phyloP scores from a whole-genome alignment of 305 asterid species.

The Solanum hybrid region DNA sequence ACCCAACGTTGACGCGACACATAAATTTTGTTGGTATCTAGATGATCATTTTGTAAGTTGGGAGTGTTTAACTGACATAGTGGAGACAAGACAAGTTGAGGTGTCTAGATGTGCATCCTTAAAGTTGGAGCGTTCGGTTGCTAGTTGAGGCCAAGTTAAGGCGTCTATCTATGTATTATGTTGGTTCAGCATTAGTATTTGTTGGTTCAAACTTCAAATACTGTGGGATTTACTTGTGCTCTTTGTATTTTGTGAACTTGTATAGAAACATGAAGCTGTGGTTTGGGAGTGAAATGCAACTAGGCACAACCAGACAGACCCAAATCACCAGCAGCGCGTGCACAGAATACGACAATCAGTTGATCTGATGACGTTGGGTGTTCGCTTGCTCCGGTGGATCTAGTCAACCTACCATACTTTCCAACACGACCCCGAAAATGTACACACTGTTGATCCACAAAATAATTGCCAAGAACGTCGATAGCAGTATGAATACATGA shows the following conservation, averaged over 20 bases:
- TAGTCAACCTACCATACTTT: background rate
- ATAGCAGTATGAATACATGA: background rate
- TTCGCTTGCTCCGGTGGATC: background rate
- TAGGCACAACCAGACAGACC: background rate
- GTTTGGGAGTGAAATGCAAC: background rate
- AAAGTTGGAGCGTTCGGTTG: background rate
- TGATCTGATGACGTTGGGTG: background rate
- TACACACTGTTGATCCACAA: background rate
- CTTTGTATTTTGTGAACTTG: background rate
- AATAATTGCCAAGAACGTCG: background rate
- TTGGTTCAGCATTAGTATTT: background rate
- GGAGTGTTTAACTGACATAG: background rate
- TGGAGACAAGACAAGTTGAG: background rate
- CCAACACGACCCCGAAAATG: background rate
- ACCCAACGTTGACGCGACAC: background rate
- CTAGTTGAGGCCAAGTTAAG: background rate
- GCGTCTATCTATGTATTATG: background rate
- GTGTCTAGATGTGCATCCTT: background rate
- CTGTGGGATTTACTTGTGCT: background rate
- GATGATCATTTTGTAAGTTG: background rate
- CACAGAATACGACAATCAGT: background rate
- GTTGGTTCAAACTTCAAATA: background rate
- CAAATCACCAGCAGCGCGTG: background rate
- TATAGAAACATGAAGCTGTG: background rate
- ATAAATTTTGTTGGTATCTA: background rate